Evolutionary conservation across 2,329 filamentous ascomycete genomes (phyloP), one percentile per base, ranked within the genome.

Genomic region (Cytospora mali): DNA sequence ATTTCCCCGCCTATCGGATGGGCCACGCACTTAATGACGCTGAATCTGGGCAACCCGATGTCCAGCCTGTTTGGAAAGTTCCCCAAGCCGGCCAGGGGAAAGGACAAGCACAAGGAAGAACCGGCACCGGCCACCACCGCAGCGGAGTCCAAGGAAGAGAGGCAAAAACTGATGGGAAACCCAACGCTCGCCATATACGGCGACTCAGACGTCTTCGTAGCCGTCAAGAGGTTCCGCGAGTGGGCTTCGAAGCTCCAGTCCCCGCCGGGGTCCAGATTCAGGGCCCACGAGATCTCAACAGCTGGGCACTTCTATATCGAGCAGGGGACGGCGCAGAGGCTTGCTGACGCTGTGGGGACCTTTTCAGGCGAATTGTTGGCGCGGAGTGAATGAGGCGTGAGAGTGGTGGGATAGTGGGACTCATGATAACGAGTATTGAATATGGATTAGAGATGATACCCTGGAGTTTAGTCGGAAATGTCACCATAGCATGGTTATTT

Each of bases 141-240:
- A 33, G 29, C n/a, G 6, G 62, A 59, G 6, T 13, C 60, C 7
- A 62, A 51, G 21, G 29, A 49, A 53, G 68, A 58, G 31, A 42
- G 88, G 61, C 75, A 76, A 57, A 87, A 89, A 69, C 76, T 91
- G 55, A 75, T 84, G 1, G 73, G 75, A 2, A 81, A 88, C 69
- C 80, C 81, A 0, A 89, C 89, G 0, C 73, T 97, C 35, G 87
- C 86, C 0, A 75, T 96, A 0, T 96, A 88, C 70, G 94, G 93
- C 1, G 85, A 88, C 56, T 79, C 83, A 4, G 93, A 98, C 73
- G 76, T 82, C 0, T 96, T 97, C 67, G 88, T 91, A 1, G 84
- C 87, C 1, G 79, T 79, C 4, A 82, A 80, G 62, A 90, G 85
- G 73, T 78, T 93, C 68, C 81, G 84, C 13, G 76, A 79, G 1